Conservation (phyloP, 495 filamentous ascomycete species). For the Podospora conica region DNA sequence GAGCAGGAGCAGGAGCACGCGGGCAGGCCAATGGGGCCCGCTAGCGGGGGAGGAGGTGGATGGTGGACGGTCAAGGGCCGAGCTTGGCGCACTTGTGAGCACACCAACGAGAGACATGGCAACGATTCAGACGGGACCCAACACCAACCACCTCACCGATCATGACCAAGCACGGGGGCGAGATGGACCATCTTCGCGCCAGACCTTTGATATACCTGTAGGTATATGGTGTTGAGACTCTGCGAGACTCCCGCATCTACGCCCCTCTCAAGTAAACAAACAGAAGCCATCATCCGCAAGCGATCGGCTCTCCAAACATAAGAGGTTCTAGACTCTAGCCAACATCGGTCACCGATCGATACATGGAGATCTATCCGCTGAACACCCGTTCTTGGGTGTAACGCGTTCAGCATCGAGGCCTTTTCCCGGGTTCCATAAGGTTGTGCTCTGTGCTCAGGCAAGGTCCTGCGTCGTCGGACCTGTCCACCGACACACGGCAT, state of each 20-base stretch:
- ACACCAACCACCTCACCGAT: neutral
- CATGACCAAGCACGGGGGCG: neutral
- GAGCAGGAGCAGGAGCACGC: neutral
- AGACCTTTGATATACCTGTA: neutral
- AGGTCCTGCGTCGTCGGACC: neutral
- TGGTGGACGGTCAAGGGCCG: neutral
- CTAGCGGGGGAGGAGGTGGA: neutral
- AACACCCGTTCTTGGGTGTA: no score
- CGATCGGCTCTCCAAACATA: neutral
- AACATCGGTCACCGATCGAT: neutral
- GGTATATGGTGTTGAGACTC: neutral
- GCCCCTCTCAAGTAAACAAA: neutral
- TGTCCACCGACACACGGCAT: neutral
- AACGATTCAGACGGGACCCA: neutral
- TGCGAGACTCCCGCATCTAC: neutral
- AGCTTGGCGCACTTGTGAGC: neutral
- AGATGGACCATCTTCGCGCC: neutral
- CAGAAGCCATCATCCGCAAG: neutral
- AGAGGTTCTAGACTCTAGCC: neutral
- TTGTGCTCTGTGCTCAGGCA: neutral
- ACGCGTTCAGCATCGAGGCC: neutral
- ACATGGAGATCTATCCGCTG: neutral
- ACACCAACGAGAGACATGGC: neutral
- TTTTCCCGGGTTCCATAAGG: neutral
- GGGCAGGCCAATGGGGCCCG: slow-evolving; percentile 1